Percentiles rank a stretch among this genome's conserved stretches.
These are phyloP conservation scores for Elaeagnus macrophylla DNA, from an alignment of 306 rosid species.

Conservation along the genomic window DNA sequence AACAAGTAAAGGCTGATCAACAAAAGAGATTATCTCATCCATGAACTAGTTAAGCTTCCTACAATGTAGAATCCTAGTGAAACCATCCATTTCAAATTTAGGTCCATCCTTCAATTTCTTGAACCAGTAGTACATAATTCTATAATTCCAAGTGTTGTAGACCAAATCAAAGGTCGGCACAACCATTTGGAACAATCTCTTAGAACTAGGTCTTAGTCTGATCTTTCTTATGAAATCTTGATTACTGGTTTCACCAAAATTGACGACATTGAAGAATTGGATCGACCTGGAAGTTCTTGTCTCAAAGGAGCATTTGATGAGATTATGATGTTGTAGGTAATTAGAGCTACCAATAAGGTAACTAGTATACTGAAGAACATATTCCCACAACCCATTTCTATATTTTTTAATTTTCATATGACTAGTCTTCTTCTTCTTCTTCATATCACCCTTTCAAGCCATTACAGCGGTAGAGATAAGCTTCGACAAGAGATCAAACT, in stretches of 20 bases:
- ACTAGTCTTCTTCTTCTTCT: too few species aligned
- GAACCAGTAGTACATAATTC: constrained; percentile 92
- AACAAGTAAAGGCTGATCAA: constrained; percentile 91
- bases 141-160: constrained; percentile 95
- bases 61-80: constrained; percentile 82
- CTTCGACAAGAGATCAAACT: too few species aligned
- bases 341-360: constrained; percentile 75
- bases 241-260: constrained; percentile 61
- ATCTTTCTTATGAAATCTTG: constrained; percentile 64
- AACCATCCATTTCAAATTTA: constrained; percentile 90
- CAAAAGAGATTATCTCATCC: constrained; percentile 92
- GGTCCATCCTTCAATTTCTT: constrained; percentile 47
- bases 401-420: too few species aligned
- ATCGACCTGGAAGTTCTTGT: constrained; percentile 87
- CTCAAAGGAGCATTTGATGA: constrained; percentile 74
- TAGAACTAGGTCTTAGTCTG: constrained; percentile 24
- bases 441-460: too few species aligned
- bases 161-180: constrained; percentile 88
- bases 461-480: too few species aligned
- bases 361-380: constrained; percentile 62
- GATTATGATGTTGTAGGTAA: constrained; percentile 86
- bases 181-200: constrained; percentile 79
- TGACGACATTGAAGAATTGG: constrained; percentile 28
- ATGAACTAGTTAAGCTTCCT: constrained; percentile 67
- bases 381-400: constrained; percentile 83